Base-by-base conservation (phyloP, 23 red algal genomes). In the Pyropia haitanensis region DNA sequence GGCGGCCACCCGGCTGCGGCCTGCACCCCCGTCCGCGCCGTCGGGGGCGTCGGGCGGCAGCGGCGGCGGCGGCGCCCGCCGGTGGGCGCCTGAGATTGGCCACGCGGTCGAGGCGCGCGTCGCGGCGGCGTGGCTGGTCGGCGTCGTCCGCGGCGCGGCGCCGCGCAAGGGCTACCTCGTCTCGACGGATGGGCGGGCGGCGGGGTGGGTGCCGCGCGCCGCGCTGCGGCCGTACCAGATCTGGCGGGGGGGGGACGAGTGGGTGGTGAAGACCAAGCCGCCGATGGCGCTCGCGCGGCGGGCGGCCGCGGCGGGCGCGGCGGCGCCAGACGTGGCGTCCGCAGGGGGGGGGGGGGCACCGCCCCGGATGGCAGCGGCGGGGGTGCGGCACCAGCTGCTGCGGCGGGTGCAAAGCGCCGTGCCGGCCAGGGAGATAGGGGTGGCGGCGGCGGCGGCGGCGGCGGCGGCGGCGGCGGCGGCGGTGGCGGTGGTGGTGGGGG, bases 21-120 rank as follows among this genome's bases (percentile, higher is more conserved):
- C 39, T 1, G 39, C 39, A 3, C 39, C 39, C 39, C 39, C 39
- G 39, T 9, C 10, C 39, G 39, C 39, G 39, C 0, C 39, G 39
- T 3, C 39, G 7, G 39, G 39, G 10, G 39, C 39, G 10, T 46
- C 39, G 39, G 13, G 60, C 27, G 53, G 61, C 71, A 2, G 71
- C 81, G 10, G 55, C 9, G 25, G 73, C 21, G 31, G 61, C 34
- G 29, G 57, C 52, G 39, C 14, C 26, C 30, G 53, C 13, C 15
- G 58, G 14, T 91, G 87, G 87, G 31, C 67, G 46, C 87, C 87
- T 31, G 70, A 77, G 18, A 72, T 91, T 77, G 77, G 77, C 17
- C 70, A 91, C 15, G 77, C 87, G 16, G 72, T 83, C 17, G 87
- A 91, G 72, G 87, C 81, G 71, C 71, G 82, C 25, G 26, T 63